A percentile compares a stretch with the other conserved stretches of the same genome.
phyloP scores from a whole-genome alignment of 805 yeast genomes.

The Candida vaughaniae region DNA sequence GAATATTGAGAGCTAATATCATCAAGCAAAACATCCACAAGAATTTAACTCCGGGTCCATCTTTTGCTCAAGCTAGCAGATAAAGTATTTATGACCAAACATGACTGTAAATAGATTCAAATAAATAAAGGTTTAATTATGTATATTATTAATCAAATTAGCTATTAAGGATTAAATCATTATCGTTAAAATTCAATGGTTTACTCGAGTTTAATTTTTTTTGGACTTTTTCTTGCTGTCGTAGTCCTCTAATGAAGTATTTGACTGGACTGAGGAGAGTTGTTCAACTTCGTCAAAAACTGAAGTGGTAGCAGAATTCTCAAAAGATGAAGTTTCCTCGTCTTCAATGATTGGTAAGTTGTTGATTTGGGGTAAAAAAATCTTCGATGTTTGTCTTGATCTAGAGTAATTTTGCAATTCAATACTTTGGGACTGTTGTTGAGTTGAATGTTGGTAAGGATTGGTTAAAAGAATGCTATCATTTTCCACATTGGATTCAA shows the following conservation, averaged over 20 bases:
- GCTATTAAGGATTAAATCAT: slow-evolving; percentile 6
- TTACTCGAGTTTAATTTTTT: slow-evolving; percentile 1
- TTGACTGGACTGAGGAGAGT: slow-evolving; percentile 31
- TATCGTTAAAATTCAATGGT: slow-evolving; percentile 5
- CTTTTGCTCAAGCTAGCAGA: slow-evolving; percentile 46
- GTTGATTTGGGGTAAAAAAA: slow-evolving; percentile 13
- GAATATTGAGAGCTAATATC: slow-evolving; percentile 78
- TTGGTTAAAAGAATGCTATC: slow-evolving; percentile 5
- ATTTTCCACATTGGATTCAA: not conserved
- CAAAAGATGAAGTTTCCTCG: slow-evolving; percentile 26
- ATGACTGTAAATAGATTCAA: slow-evolving; percentile 1
- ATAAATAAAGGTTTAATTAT: not conserved
- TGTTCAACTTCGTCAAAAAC: slow-evolving; percentile 34
- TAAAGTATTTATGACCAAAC: slow-evolving; percentile 1
- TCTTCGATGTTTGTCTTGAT: slow-evolving; percentile 29
- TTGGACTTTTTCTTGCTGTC: slow-evolving; percentile 14
- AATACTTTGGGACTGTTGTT: slow-evolving; percentile 10
- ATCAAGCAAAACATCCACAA: slow-evolving; percentile 58
- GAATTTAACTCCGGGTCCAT: slow-evolving; percentile 54
- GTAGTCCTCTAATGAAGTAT: slow-evolving; percentile 33
- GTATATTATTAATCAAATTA: too few species aligned
- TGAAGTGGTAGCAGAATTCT: slow-evolving; percentile 37
- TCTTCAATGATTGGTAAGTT: slow-evolving; percentile 14
- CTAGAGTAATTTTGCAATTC: slow-evolving; percentile 26
- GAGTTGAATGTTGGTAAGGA: slow-evolving; percentile 11